phyloP scores from a whole-genome alignment of 257 asterid species.

The Galeopsis tetrahit region DNA sequence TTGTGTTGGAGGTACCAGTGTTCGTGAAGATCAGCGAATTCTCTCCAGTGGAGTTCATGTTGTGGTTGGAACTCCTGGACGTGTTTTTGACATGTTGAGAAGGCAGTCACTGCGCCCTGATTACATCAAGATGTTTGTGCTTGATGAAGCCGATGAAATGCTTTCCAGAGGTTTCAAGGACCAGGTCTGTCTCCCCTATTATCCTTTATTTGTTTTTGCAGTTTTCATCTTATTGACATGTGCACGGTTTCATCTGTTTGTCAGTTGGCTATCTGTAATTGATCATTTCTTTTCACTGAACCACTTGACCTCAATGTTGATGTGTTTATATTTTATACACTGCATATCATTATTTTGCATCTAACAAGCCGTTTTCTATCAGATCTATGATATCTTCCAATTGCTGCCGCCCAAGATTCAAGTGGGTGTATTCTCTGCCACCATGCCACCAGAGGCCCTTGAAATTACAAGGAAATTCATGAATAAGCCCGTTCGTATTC shows the following conservation, averaged over 20 bases:
- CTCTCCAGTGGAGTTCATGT: slow-evolving; percentile 65
- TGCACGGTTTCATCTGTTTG: neutral
- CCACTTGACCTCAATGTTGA: neutral
- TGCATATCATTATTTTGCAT: slow-evolving; percentile 3
- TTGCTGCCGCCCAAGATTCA: slow-evolving; percentile 64
- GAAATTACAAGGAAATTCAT: slow-evolving; percentile 63
- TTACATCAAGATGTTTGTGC: slow-evolving; percentile 61
- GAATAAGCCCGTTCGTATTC: slow-evolving; percentile 63
- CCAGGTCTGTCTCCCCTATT: slow-evolving; percentile 41
- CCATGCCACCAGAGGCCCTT: slow-evolving; percentile 74
- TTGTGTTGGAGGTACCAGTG: slow-evolving; percentile 66
- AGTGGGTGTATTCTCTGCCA: slow-evolving; percentile 70
- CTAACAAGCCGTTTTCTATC: slow-evolving; percentile 32
- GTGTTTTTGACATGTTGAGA: slow-evolving; percentile 63
- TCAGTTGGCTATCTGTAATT: neutral
- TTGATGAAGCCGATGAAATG: slow-evolving; percentile 73
- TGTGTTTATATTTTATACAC: neutral
- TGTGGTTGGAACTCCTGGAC: slow-evolving; percentile 67
- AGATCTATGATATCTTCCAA: slow-evolving; percentile 68
- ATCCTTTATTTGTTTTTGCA: no score
- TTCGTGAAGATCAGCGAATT: slow-evolving; percentile 66
- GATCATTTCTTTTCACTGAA: neutral
- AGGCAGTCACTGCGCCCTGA: slow-evolving; percentile 65
- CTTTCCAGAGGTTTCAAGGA: slow-evolving; percentile 65
- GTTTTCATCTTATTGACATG: neutral